A percentile compares a stretch with the other conserved stretches of the same genome.
Conservation (phyloP, 129 eudicot genomes). For the Calendula officinalis region DNA sequence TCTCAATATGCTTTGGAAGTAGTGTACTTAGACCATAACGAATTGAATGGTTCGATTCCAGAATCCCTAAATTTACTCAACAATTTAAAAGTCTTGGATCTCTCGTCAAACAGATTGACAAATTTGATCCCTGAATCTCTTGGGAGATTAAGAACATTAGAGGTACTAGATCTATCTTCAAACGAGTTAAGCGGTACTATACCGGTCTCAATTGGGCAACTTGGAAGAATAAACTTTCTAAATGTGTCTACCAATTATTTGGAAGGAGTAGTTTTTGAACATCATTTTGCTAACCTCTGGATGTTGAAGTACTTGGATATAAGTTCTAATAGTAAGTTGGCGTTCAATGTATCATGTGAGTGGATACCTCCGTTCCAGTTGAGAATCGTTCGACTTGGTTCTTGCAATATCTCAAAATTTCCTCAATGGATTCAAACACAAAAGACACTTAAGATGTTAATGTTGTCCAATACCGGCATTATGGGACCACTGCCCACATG, state of each 20-base stretch:
- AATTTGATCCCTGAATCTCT: constrained; percentile 10
- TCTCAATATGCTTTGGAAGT: constrained; percentile 14
- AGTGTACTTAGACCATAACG: constrained; percentile 3
- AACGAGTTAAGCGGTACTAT: background rate
- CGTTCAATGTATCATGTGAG: constrained; percentile 4
- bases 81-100: constrained; percentile 8
- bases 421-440: constrained; percentile 33
- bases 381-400: background rate
- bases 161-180: constrained; percentile 10
- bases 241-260: background rate
- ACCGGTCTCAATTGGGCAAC: constrained; percentile 15
- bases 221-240: background rate
- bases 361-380: constrained; percentile 15
- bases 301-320: constrained; percentile 2
- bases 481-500: constrained; percentile 16
- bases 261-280: constrained; percentile 16
- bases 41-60: constrained; percentile 6
- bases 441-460: background rate
- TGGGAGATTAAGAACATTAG: background rate
- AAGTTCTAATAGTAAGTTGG: constrained; percentile 1
- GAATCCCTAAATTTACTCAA: background rate
- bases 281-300: constrained; percentile 6
- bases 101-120: background rate
- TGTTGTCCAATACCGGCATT: constrained; percentile 22
- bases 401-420: constrained; percentile 12